phyloP scores from a whole-genome alignment of 2,329 filamentous ascomycete species.

The Camillea tinctor region DNA sequence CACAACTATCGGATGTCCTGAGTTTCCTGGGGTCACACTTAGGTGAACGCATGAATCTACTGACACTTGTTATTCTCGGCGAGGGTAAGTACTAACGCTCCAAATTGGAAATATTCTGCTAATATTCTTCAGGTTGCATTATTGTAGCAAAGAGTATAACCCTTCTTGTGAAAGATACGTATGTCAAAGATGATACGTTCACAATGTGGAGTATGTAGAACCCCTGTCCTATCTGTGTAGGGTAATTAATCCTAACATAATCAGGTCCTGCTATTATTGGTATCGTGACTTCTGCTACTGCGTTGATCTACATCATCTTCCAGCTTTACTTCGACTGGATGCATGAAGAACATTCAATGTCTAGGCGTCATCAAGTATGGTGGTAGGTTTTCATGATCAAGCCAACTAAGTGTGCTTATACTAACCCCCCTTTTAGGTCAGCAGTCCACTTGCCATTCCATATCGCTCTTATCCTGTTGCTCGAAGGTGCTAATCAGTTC shows the following conservation, averaged over 20 bases:
- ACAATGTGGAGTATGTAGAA: slow-evolving; percentile 23
- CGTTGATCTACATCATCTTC: slow-evolving; percentile 46
- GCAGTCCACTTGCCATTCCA: slow-evolving; percentile 63
- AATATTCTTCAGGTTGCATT: slow-evolving; percentile 43
- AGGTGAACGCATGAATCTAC: slow-evolving; percentile 61
- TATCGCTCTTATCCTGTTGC: slow-evolving; percentile 60
- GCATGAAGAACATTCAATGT: slow-evolving; percentile 56
- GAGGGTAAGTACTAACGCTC: slow-evolving; percentile 42
- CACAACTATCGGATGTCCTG: slow-evolving; percentile 53
- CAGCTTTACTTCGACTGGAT: slow-evolving; percentile 60
- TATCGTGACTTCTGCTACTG: slow-evolving; percentile 37
- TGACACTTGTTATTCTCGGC: slow-evolving; percentile 66
- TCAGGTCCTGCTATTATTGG: slow-evolving; percentile 40
- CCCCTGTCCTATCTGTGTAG: not conserved
- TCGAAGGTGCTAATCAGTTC: slow-evolving; percentile 61
- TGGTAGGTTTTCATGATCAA: slow-evolving; percentile 28
- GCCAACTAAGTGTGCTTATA: not conserved
- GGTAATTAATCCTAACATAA: slow-evolving; percentile 10
- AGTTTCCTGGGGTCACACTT: slow-evolving; percentile 63
- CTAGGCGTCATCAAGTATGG: slow-evolving; percentile 56
- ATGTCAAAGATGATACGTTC: slow-evolving; percentile 37
- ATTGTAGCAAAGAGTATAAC: slow-evolving; percentile 53
- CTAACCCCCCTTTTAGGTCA: slow-evolving; percentile 36
- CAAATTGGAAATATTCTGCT: not conserved
- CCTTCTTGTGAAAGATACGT: slow-evolving; percentile 43